These are phyloP conservation scores for Lagenidium giganteum DNA, from an alignment of 352 stramenopile species.

Conservation along the genomic window DNA sequence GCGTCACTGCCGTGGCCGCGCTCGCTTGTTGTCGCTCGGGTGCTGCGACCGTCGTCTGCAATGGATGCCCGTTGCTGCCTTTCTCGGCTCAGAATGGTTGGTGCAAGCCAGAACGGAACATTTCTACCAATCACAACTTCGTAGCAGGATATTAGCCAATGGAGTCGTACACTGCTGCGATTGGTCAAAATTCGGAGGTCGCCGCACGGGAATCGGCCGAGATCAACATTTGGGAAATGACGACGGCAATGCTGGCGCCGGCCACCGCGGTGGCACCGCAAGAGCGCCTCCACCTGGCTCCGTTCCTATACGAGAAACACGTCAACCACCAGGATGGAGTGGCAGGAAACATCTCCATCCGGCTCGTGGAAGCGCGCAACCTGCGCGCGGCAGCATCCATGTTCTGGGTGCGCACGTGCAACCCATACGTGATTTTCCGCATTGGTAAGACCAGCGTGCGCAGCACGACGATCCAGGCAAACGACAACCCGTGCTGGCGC, in stretches of 20 bases:
- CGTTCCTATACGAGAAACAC: slow-evolving; percentile 81
- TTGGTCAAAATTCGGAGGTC: no score
- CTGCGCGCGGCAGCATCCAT: slow-evolving; percentile 66
- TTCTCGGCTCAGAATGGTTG: slow-evolving; percentile 11
- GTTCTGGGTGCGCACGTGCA: slow-evolving; percentile 81
- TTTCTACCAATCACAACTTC: slow-evolving; percentile 1
- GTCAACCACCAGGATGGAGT: slow-evolving; percentile 67
- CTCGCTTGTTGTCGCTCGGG: no score
- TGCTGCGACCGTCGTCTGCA: no score
- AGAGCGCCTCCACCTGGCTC: slow-evolving; percentile 35
- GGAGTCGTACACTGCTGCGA: no score
- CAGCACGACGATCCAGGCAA: slow-evolving; percentile 61
- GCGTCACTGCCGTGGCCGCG: no score
- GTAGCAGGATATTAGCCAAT: no score
- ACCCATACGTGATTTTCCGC: slow-evolving; percentile 83
- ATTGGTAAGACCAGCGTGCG: slow-evolving; percentile 62
- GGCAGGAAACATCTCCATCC: slow-evolving; percentile 64
- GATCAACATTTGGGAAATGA: no score
- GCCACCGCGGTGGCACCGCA: slow-evolving; percentile 6
- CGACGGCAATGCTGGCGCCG: no score
- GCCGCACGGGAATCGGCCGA: no score
- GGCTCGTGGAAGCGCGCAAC: slow-evolving; percentile 64
- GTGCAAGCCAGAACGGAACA: slow-evolving; percentile 1
- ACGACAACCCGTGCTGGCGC: slow-evolving; percentile 74
- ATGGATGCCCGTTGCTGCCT: no score